phyloP scores from a whole-genome alignment of 2,329 filamentous ascomycete genomes.

The Zopfia rhizophila region DNA sequence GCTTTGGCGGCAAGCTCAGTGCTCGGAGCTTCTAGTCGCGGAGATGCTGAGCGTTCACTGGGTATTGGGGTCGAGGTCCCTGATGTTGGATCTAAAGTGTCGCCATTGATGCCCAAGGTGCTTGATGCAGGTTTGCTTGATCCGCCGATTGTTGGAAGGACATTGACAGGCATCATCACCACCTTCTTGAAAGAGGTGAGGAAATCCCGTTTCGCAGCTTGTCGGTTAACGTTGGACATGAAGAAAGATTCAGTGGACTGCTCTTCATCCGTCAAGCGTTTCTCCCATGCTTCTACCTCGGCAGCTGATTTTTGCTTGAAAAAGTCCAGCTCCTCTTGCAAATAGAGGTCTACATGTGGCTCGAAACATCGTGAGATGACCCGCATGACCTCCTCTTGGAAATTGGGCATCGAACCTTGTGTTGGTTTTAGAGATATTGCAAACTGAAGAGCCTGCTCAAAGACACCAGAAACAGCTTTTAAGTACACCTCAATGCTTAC shows the following conservation, averaged over 20 bases:
- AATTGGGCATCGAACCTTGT: constrained; percentile 68
- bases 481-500: constrained; percentile 80
- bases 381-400: constrained; percentile 72
- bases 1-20: constrained; percentile 95
- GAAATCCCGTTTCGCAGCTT: constrained; percentile 97
- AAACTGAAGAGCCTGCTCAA: constrained; percentile 85
- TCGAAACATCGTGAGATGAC: constrained; percentile 82
- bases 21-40: constrained; percentile 75
- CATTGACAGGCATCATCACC: constrained; percentile 98
- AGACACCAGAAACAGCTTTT: constrained; percentile 85
- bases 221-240: constrained; percentile 94
- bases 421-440: constrained; percentile 76
- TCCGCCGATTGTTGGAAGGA: constrained; percentile 73
- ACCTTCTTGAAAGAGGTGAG: constrained; percentile 97
- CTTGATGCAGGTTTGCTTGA: constrained; percentile 46
- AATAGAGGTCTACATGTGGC: constrained; percentile 90
- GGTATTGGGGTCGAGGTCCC: constrained; percentile 51
- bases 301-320: constrained; percentile 81
- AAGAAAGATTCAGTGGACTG: constrained; percentile 91
- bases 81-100: constrained; percentile 42
- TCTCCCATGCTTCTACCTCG: constrained; percentile 88
- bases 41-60: constrained; percentile 48
- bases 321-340: constrained; percentile 88
- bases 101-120: constrained; percentile 36
- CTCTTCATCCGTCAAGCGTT: constrained; percentile 89